Evolutionary conservation across 129 eudicot genomes (phyloP), one percentile per base, ranked within the genome.

Genomic region (Erigeron canadensis): DNA sequence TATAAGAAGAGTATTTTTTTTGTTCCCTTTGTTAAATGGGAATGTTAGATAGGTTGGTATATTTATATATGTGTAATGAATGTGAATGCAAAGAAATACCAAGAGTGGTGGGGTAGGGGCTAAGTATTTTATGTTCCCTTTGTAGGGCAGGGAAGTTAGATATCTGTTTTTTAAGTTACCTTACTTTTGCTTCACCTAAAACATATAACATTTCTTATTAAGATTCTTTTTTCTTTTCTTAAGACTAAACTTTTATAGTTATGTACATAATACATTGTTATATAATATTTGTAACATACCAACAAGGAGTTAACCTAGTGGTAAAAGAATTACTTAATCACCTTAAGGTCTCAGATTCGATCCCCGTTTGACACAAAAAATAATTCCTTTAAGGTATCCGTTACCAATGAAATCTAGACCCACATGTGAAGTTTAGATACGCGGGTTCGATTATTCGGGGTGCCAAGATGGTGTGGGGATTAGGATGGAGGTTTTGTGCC

Each of bases 11-110:
- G 64, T 60, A 28, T 63, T 45, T n/a, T n/a, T n/a, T n/a, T n/a
- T n/a, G n/a, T n/a, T n/a, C n/a, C n/a, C n/a, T n/a, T 69, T 50
- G 69, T 57, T 74, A 72, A 51, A 48, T 47, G 65, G 53, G 53
- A 70, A 62, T 70, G 77, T 51, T 18, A 15, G 58, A 68, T 63
- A 50, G 34, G 68, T 51, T 63, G 67, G 73, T 50, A 11, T 79
- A 47, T 56, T 38, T 67, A 77, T 65, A 77, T 38, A 48, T 53
- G 5, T 65, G 8, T 57, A 43, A 43, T 75, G 78, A 66, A 62
- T 65, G 80, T 56, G 81, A 75, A 71, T 46, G 70, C 44, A 39
- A 39, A 38, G 70, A 77, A 18, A 28, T 23, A 19, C 6, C 60
- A 60, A 68, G 77, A 69, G 41, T 8, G 53, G 42, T 63, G 76